Conservation (phyloP, 495 filamentous ascomycete species). For the Pyronema domesticum region DNA sequence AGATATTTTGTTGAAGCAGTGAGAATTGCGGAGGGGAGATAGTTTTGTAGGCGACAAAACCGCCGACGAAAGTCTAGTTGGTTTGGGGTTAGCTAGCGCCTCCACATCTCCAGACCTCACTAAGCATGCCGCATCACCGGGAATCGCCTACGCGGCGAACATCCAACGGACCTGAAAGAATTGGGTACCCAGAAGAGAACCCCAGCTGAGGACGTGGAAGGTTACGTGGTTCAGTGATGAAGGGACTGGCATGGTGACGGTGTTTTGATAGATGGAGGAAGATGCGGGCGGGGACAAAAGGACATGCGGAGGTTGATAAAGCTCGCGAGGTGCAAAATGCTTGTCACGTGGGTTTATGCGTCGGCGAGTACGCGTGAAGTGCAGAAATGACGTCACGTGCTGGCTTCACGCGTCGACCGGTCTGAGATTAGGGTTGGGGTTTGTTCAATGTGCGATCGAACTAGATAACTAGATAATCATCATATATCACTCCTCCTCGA, state of each 20-base stretch:
- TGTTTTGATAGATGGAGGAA: neutral
- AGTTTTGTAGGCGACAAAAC: slow-evolving; percentile 51
- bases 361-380: no score
- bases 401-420: no score
- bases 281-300: no score
- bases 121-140: neutral
- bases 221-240: slow-evolving; percentile 14
- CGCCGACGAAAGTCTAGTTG: slow-evolving; percentile 59
- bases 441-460: no score
- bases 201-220: slow-evolving; percentile 33
- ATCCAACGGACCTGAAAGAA: slow-evolving; percentile 47
- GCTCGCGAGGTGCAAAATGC: no score
- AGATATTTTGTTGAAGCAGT: slow-evolving; percentile 53
- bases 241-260: slow-evolving; percentile 10
- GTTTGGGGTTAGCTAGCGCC: neutral
- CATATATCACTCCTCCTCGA: no score
- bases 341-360: no score
- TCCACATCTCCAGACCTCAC: no score
- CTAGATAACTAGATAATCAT: no score
- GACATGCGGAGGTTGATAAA: no score
- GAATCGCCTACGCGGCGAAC: neutral
- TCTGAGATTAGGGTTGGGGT: no score
- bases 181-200: slow-evolving; percentile 58
- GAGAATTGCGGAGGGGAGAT: slow-evolving; percentile 68
- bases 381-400: no score